Evolutionary conservation across 768 basidiomycete genomes (phyloP), one percentile per base, ranked within the genome.

Genomic region (Kwoniella sp.): DNA sequence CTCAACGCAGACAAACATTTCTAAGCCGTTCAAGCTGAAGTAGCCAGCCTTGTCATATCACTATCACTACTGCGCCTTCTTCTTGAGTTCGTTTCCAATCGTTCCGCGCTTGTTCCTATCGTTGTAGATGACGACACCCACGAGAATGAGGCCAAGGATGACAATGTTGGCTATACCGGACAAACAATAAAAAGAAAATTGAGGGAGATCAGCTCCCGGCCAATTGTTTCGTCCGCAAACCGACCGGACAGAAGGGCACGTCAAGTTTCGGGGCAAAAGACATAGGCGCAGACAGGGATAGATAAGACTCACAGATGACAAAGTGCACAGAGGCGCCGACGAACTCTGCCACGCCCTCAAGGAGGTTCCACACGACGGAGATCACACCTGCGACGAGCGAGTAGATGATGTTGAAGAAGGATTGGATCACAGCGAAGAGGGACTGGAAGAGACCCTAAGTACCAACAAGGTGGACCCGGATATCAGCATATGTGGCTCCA

Each of bases 261-360:
- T n/a, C n/a, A n/a, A 7, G 34, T 5, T 13, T 37, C 13, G 34
- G 34, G 34, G 13, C 34, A 13, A 22, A n/a, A 15, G n/a, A 34
- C 31, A 37, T 11, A 37, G 25, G 38, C 26, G 26, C 38, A 29
- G 25, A 50, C 29, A n/a, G 29, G n/a, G n/a, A n/a, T n/a, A n/a
- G n/a, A n/a, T n/a, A n/a, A n/a, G n/a, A 65, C 74, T 70, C 50
- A 75, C 74, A 76, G 45, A 66, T 48, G 15, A 76, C 70, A 59
- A 73, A 76, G 29, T 70, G 58, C 7, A 63, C 70, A 0, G 72
- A 72, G 52, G 72, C 63, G 7, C 74, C 74, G 15, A 76, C 63
- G 38, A 76, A 69, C 8, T 52, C 47, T 0, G 74, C 74, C 4
- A 73, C 29, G 30, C 54, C 55, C 59, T 73, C 70, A 23, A 76